Evolutionary conservation across 1,139 yeast species (phyloP).

Genomic region (Ogataea hybrid): DNA sequence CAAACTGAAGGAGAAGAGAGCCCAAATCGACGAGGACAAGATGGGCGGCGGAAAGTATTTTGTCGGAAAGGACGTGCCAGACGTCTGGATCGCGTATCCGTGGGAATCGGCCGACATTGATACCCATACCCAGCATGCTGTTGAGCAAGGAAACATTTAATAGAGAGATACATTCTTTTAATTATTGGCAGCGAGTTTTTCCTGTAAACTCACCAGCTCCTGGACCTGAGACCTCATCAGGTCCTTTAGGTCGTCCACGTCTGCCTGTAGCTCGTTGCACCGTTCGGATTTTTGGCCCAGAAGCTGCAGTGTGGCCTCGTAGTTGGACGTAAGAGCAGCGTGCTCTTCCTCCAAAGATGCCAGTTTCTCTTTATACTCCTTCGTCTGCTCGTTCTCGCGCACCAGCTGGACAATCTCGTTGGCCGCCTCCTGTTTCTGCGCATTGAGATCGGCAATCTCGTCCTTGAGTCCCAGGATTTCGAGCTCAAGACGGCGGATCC

Average conservation of each 20-base stretch:
- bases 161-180: background rate
- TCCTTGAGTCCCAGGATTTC: conserved; percentile 68
- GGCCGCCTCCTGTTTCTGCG: conserved; percentile 66
- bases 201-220: conserved; percentile 72
- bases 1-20: conserved; percentile 55
- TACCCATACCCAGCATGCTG: conserved; percentile 40
- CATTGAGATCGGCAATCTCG: conserved; percentile 51
- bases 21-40: conserved; percentile 45
- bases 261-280: conserved; percentile 84
- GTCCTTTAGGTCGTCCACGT: conserved; percentile 83
- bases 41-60: conserved; percentile 48
- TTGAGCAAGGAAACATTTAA: conserved; percentile 39
- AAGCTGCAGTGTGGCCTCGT: conserved; percentile 66
- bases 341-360: conserved; percentile 39
- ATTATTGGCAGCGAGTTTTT: conserved; percentile 20
- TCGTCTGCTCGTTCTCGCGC: conserved; percentile 51
- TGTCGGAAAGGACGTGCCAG: conserved; percentile 53
- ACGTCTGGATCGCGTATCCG: conserved; percentile 62
- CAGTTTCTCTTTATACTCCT: conserved; percentile 37
- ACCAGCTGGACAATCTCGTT: conserved; percentile 60
- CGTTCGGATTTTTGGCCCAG: conserved; percentile 88
- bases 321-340: conserved; percentile 39
- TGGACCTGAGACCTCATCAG: conserved; percentile 81
- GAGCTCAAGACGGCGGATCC: conserved; percentile 74
- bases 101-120: conserved; percentile 60